These are phyloP conservation scores for Fennellomyces sp. DNA, from an alignment of 371 early-diverging fungal species.

Conservation along the genomic window DNA sequence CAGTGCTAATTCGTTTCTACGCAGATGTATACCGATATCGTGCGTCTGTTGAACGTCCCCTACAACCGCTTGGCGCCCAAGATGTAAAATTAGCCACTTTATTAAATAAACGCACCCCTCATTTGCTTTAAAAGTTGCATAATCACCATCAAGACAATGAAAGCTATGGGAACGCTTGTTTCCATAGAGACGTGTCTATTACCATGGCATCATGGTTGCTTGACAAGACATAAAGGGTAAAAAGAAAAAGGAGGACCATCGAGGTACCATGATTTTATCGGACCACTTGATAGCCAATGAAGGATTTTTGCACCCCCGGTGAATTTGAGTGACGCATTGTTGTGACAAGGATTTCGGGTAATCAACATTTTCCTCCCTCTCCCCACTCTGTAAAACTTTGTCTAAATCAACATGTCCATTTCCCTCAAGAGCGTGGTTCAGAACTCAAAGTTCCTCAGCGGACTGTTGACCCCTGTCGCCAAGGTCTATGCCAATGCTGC, in stretches of 20 bases:
- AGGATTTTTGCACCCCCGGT: neutral
- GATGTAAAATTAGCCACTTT: slow-evolving; percentile 17
- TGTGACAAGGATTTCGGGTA: neutral
- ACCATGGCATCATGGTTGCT: too few species aligned
- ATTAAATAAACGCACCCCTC: neutral
- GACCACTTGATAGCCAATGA: too few species aligned
- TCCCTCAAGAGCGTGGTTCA: slow-evolving; percentile 56
- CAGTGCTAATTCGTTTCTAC: neutral
- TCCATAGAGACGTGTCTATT: too few species aligned
- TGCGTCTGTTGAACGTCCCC: slow-evolving; percentile 12
- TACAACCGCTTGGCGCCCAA: slow-evolving; percentile 33
- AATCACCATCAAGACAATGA: too few species aligned
- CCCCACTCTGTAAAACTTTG: neutral
- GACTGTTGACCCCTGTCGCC: slow-evolving; percentile 73
- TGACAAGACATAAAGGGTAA: too few species aligned
- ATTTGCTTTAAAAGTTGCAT: neutral
- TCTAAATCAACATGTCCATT: slow-evolving; percentile 24
- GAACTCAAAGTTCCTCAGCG: slow-evolving; percentile 63
- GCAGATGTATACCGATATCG: slow-evolving; percentile 17
- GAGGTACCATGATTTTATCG: too few species aligned
- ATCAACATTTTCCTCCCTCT: slow-evolving; percentile 2
- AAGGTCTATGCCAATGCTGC: slow-evolving; percentile 74
- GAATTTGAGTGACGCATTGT: neutral
- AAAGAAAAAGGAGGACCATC: too few species aligned
- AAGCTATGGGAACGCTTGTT: too few species aligned